Evolutionary conservation across 192 early-diverging fungal genomes (phyloP), one percentile per base, ranked within the genome.

Genomic region (Coemansia sp.): DNA sequence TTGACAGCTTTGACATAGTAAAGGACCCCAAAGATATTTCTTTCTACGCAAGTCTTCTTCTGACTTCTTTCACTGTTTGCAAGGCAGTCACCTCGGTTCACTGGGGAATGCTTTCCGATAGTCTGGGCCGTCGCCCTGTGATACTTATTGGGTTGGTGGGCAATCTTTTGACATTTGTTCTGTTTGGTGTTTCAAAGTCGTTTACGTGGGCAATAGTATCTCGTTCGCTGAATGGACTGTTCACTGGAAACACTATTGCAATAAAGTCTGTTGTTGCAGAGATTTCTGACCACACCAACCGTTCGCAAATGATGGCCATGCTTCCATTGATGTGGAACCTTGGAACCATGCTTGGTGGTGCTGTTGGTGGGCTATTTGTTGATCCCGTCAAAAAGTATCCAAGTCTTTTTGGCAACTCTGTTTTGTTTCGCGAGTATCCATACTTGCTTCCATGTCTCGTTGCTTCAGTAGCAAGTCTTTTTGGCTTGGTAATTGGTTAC

Each of bases 361-460:
- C 89, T 0, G 65, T 93, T 8, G 93, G 93, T 48, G 93, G 95
- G 26, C 85, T 90, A n/a, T 86, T 95, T 0, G 71, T 88, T 4
- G 74, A 92, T 23, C 95, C 95, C 15, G 89, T 82, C 0, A 67
- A 85, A 38, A 77, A 79, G 15, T 91, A 87, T 59, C 91, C 92
- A 0, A 57, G 67, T 8, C 70, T 85, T 0, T 89, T 89, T 74
- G 87, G 87, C 5, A 21, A 84, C 54, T 72, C 62, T 62, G 26
- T 50, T 9, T 84, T 95, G 58, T 85, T 94, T 19, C 73, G 67
- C 41, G 47, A 70, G 3, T 90, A 88, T 67, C 93, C 92, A 0
- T 96, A 93, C 64, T 86, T 92, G 50, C 85, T 96, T 4, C 94
- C 94, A 7, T 96, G 94, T 63, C 65, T 90, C 16, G 74, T 90